These are phyloP conservation scores for Eleusine indica DNA, from an alignment of 176 grass and related monocot species.

Conservation along the genomic window DNA sequence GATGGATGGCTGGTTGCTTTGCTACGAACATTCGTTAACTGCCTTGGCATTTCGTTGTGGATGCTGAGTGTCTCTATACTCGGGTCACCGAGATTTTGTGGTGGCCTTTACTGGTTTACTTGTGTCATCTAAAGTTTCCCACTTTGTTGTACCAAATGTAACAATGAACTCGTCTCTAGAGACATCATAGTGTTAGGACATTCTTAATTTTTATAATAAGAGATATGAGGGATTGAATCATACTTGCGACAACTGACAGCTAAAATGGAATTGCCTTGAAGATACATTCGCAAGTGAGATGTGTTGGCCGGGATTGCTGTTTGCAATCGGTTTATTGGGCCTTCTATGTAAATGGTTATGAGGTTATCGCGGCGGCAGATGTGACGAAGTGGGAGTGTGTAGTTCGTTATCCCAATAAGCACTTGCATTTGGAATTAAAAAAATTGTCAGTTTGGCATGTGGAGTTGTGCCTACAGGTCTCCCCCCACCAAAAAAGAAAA, in stretches of 20 bases:
- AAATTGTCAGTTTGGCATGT: too few species aligned
- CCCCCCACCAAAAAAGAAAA: too few species aligned
- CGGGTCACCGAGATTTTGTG: not conserved
- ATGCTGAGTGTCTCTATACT: slow-evolving; percentile 7
- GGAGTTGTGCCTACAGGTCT: too few species aligned
- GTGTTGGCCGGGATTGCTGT: too few species aligned
- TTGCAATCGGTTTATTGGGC: not conserved
- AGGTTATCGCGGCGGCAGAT: too few species aligned
- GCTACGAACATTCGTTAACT: not conserved
- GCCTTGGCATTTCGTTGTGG: not conserved
- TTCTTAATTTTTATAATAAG: slow-evolving; percentile 32
- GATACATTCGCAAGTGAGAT: not conserved
- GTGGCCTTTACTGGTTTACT: not conserved
- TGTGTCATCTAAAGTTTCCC: not conserved
- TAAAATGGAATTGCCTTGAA: not conserved
- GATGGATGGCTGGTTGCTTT: slow-evolving; percentile 32
- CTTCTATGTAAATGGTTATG: too few species aligned
- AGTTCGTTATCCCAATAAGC: too few species aligned
- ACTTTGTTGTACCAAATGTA: slow-evolving; percentile 48
- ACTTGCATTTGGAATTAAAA: too few species aligned
- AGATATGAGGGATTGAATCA: not conserved
- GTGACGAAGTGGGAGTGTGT: too few species aligned
- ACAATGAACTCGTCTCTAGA: not conserved
- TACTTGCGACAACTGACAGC: not conserved
- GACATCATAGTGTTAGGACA: not conserved